Conservation (phyloP, 2,329 filamentous ascomycete species). For the Fusarium sp. region DNA sequence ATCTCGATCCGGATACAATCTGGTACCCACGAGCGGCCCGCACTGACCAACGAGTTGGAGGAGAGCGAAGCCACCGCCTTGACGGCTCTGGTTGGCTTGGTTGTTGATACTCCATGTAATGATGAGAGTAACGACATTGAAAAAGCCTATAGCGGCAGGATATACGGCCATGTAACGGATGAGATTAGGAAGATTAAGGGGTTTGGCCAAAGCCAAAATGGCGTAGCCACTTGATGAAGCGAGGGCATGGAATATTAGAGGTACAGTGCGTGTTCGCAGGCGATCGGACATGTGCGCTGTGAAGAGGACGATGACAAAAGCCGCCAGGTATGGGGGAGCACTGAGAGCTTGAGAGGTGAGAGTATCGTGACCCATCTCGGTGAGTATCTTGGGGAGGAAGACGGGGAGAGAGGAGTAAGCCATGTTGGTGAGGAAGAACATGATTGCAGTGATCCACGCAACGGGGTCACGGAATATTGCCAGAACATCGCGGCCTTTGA, state of each 20-base stretch:
- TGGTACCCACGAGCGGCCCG: conserved; percentile 75
- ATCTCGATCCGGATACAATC: conserved; percentile 69
- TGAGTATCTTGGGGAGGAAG: conserved; percentile 84
- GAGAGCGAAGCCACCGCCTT: conserved; percentile 80
- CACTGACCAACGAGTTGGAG: conserved; percentile 85
- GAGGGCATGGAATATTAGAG: conserved; percentile 74
- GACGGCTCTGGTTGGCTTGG: conserved; percentile 72
- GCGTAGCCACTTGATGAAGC: conserved; percentile 70
- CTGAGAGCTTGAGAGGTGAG: conserved; percentile 78
- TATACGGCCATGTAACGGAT: conserved; percentile 79
- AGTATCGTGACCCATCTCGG: conserved; percentile 76
- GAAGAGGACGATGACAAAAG: conserved; percentile 76
- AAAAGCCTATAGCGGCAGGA: conserved; percentile 82
- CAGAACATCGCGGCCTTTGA: conserved; percentile 66
- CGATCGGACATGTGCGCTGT: conserved; percentile 80
- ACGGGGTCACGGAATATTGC: conserved; percentile 51
- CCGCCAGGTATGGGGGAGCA: conserved; percentile 81
- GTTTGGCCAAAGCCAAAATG: conserved; percentile 68
- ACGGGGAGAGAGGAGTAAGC: conserved; percentile 89
- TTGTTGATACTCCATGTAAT: conserved; percentile 93
- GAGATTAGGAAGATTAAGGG: conserved; percentile 53
- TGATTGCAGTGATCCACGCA: conserved; percentile 76
- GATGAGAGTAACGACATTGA: conserved; percentile 83
- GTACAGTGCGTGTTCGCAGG: conserved; percentile 67
- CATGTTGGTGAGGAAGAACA: conserved; percentile 90